phyloP scores from a whole-genome alignment of 768 basidiomycete species.

The Lentinula sp. region DNA sequence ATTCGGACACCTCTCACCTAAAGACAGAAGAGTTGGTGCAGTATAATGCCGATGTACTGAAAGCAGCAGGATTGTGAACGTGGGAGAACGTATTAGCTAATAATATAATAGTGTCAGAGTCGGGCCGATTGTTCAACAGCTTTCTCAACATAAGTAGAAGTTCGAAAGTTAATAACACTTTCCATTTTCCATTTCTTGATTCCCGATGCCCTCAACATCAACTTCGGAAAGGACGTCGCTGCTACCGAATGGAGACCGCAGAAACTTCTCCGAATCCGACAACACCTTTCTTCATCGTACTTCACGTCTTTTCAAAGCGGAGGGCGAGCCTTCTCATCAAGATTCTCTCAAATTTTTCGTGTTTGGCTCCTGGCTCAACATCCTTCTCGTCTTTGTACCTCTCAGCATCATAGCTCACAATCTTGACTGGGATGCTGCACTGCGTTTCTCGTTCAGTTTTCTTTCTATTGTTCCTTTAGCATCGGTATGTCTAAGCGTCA shows the following conservation, averaged over 20 bases:
- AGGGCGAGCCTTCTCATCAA: constrained; percentile 58
- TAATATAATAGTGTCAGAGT: neutral
- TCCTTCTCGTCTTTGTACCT: constrained; percentile 77
- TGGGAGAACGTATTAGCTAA: constrained; percentile 6
- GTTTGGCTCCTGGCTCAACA: constrained; percentile 63
- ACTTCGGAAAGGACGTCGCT: constrained; percentile 41
- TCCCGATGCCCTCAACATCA: constrained; percentile 26
- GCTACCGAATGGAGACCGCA: constrained; percentile 31
- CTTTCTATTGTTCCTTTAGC: constrained; percentile 84
- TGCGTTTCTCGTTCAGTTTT: constrained; percentile 73
- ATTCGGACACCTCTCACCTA: constrained; percentile 53
- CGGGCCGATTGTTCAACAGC: neutral
- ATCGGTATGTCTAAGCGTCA: constrained; percentile 42
- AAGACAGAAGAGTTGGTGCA: constrained; percentile 25
- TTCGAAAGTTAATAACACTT: neutral
- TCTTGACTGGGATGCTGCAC: constrained; percentile 66
- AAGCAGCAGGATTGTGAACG: neutral
- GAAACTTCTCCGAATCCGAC: neutral
- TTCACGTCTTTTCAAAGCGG: constrained; percentile 39
- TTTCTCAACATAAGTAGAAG: constrained; percentile 4
- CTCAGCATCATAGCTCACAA: constrained; percentile 61
- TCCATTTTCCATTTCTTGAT: constrained; percentile 6
- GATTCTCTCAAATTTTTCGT: constrained; percentile 54
- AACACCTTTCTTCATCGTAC: constrained; percentile 22
- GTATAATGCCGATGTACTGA: constrained; percentile 42